These are phyloP conservation scores for Chlamydomonas incerta DNA, from an alignment of 139 green algal genomes.

Conservation along the genomic window DNA sequence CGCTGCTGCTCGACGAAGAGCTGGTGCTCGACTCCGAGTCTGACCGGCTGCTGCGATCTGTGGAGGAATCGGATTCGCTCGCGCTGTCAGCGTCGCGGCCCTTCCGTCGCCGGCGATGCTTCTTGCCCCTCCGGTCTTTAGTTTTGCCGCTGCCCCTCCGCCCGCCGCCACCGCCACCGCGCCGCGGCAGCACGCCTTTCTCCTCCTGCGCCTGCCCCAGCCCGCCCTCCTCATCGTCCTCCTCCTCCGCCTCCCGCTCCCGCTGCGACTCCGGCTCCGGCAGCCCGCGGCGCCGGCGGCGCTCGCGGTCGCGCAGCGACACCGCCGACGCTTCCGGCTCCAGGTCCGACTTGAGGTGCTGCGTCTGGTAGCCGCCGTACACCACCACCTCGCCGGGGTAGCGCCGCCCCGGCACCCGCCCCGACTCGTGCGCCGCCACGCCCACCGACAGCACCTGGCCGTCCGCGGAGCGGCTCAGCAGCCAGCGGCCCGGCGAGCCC, in stretches of 20 bases:
- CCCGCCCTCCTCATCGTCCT: not conserved
- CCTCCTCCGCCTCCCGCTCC: no score
- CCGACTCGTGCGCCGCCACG: not conserved
- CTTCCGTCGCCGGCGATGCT: not conserved
- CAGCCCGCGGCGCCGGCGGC: not conserved
- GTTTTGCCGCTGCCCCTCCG: no score
- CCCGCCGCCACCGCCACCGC: not conserved
- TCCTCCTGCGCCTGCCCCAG: not conserved
- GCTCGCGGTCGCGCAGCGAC: no score
- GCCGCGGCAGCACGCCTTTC: no score
- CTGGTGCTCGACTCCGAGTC: no score
- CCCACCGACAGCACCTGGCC: slow-evolving; percentile 10
- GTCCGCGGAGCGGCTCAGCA: not conserved
- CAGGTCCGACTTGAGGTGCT: not conserved
- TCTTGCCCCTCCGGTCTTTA: no score
- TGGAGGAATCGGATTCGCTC: not conserved
- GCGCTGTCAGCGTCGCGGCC: not conserved
- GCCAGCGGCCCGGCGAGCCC: slow-evolving; percentile 8
- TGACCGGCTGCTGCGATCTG: not conserved
- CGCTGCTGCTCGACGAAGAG: not conserved
- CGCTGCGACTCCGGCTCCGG: not conserved
- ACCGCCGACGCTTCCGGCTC: not conserved
- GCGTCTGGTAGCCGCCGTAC: not conserved
- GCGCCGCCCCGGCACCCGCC: no score
- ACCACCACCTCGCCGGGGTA: not conserved